These are phyloP conservation scores for Bolboschoenus planiculmis DNA, from an alignment of 176 grass and related monocot genomes.

Conservation along the genomic window DNA sequence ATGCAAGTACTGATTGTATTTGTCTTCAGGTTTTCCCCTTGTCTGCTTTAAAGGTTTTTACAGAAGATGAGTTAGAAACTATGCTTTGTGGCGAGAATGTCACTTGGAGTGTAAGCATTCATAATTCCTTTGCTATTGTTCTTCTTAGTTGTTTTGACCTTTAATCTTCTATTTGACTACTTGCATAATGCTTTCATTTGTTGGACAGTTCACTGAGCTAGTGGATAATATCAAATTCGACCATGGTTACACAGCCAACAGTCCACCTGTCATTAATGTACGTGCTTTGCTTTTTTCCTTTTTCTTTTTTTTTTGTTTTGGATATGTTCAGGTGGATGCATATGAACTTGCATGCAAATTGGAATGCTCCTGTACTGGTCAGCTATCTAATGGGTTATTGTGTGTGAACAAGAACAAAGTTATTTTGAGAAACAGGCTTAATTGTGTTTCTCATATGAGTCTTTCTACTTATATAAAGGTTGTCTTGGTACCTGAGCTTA, in stretches of 20 bases:
- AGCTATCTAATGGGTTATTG: background rate
- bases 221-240: conserved; percentile 96
- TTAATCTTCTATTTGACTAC: conserved; percentile 13
- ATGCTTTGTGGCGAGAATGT: conserved; percentile 84
- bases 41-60: conserved; percentile 59
- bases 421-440: conserved; percentile 21
- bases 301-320: conserved; percentile 6
- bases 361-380: background rate
- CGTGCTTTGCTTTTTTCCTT: conserved; percentile 22
- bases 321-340: background rate
- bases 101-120: conserved; percentile 70
- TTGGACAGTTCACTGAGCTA: conserved; percentile 67
- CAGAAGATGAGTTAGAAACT: conserved; percentile 71
- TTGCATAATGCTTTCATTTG: conserved; percentile 20
- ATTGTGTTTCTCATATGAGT: background rate
- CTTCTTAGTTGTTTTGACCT: background rate
- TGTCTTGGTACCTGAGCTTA: background rate
- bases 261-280: conserved; percentile 72
- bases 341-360: background rate
- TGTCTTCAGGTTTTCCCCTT: conserved; percentile 71
- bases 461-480: conserved; percentile 2
- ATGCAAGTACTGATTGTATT: background rate
- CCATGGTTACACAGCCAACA: conserved; percentile 86
- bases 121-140: background rate
- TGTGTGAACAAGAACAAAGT: background rate